Percentiles rank a stretch among this genome's conserved stretches.
Evolutionary conservation across 2,329 filamentous ascomycete species (phyloP).

Genomic region (Neoscytalidium dimidiatum): DNA sequence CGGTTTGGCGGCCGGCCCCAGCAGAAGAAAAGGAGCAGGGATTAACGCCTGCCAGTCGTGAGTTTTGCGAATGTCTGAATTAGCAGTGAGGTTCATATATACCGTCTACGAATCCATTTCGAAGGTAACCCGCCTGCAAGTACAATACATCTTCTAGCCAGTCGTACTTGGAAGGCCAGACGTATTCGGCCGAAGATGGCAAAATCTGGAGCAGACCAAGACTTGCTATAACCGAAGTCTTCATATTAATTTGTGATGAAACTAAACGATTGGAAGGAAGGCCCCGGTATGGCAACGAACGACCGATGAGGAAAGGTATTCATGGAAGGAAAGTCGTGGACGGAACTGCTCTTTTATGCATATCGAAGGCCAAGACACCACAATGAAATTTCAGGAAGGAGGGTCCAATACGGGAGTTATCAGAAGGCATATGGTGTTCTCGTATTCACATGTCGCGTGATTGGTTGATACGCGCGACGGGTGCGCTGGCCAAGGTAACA

Average conservation of each 20-base stretch:
- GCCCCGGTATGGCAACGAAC: not conserved
- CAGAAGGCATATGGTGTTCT: not conserved
- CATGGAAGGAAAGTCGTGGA: not conserved
- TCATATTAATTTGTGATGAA: not conserved
- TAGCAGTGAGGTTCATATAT: not conserved
- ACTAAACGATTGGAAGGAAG: not conserved
- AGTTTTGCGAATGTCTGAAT: not conserved
- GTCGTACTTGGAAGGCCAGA: constrained; percentile 16
- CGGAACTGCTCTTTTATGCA: not conserved
- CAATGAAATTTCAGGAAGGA: constrained; percentile 1
- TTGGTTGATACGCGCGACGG: not conserved
- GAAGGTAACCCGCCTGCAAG: constrained; percentile 9
- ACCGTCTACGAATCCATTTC: constrained; percentile 7
- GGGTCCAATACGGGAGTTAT: not conserved
- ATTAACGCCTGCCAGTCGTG: not conserved
- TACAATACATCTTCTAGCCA: constrained; percentile 5
- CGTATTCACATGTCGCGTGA: not conserved
- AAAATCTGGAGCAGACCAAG: not conserved
- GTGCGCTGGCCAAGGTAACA: not conserved
- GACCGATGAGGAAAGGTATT: not conserved
- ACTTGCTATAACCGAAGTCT: not conserved
- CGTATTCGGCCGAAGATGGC: constrained; percentile 2
- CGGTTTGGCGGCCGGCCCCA: not conserved
- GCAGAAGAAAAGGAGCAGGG: constrained; percentile 1
- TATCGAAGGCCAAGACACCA: not conserved